phyloP scores from a whole-genome alignment of 2,329 filamentous ascomycete genomes.

The Sporothrix sp. region DNA sequence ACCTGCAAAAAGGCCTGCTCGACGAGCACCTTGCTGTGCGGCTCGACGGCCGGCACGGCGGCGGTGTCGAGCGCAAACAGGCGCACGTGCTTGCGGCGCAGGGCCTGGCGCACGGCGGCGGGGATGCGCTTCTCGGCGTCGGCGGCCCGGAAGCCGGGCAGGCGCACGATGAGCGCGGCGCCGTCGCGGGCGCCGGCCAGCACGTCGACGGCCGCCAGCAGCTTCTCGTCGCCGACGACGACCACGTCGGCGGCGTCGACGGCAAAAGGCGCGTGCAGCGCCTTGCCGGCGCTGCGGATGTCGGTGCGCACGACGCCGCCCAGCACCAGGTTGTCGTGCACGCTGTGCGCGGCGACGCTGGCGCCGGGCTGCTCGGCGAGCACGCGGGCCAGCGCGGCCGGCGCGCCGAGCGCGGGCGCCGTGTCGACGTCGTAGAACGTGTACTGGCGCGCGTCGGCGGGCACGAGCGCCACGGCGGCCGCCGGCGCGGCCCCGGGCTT shows the following conservation, averaged over 20 bases:
- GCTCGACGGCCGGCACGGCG: conserved; percentile 56
- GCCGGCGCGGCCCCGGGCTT: conserved; percentile 35
- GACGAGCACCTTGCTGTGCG: conserved; percentile 55
- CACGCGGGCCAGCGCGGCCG: conserved; percentile 47
- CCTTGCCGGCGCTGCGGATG: conserved; percentile 71
- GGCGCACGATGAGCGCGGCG: conserved; percentile 64
- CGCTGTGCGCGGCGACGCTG: conserved; percentile 53
- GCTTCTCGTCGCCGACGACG: conserved; percentile 67
- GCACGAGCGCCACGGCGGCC: conserved; percentile 30
- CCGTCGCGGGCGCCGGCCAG: conserved; percentile 58
- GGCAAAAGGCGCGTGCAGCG: conserved; percentile 57
- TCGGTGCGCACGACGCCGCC: conserved; percentile 79
- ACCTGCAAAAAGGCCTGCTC: conserved; percentile 79
- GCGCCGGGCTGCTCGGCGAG: conserved; percentile 63
- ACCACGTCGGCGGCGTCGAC: conserved; percentile 69
- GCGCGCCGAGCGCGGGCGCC: conserved; percentile 56
- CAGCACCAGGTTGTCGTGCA: conserved; percentile 54
- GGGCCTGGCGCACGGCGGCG: conserved; percentile 55
- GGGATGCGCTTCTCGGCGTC: conserved; percentile 83
- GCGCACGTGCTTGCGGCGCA: conserved; percentile 59
- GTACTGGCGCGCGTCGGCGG: conserved; percentile 65
- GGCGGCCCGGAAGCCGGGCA: conserved; percentile 74
- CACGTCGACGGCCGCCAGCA: conserved; percentile 70
- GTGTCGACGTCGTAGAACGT: conserved; percentile 87
- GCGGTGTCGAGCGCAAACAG: conserved; percentile 69